These are phyloP conservation scores for Elaphomyces granulatus DNA, from an alignment of 495 filamentous ascomycete genomes.

Conservation along the genomic window DNA sequence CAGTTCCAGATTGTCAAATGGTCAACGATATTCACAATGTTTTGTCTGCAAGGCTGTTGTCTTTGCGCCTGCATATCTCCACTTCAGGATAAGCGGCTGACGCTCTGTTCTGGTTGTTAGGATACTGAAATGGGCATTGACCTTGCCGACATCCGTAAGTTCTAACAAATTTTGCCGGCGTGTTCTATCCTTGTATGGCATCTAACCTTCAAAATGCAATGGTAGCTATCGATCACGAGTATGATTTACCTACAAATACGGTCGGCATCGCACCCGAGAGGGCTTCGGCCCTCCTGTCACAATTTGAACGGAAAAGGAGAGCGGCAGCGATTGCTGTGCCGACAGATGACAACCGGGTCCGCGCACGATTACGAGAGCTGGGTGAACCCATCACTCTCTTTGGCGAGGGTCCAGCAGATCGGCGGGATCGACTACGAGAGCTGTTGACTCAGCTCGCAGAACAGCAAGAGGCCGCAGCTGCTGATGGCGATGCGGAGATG, in stretches of 20 bases:
- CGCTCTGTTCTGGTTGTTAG: conserved; percentile 15
- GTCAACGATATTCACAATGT: conserved; percentile 16
- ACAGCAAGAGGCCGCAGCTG: conserved; percentile 39
- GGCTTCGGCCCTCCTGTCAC: conserved; percentile 74
- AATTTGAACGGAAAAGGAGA: conserved; percentile 78
- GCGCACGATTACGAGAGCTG: conserved; percentile 62
- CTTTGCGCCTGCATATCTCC: not conserved
- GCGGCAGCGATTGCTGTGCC: conserved; percentile 88
- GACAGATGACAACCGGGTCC: conserved; percentile 83
- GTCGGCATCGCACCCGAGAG: conserved; percentile 75
- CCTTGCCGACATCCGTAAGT: conserved; percentile 67
- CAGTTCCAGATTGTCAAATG: conserved; percentile 14
- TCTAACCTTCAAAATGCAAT: not conserved
- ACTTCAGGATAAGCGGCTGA: conserved; percentile 11
- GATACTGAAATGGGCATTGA: conserved; percentile 57
- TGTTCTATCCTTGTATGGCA: not conserved
- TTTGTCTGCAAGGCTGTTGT: conserved; percentile 25
- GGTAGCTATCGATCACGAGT: conserved; percentile 80
- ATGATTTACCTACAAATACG: conserved; percentile 56
- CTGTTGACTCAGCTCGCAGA: conserved; percentile 65
- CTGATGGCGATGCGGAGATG: conserved; percentile 52
- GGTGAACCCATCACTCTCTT: conserved; percentile 92
- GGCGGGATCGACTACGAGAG: conserved; percentile 75
- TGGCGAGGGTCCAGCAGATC: conserved; percentile 75
- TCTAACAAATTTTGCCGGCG: no score